phyloP scores from a whole-genome alignment of 2,329 filamentous ascomycete species.

The Orbilia blumenaviensis region DNA sequence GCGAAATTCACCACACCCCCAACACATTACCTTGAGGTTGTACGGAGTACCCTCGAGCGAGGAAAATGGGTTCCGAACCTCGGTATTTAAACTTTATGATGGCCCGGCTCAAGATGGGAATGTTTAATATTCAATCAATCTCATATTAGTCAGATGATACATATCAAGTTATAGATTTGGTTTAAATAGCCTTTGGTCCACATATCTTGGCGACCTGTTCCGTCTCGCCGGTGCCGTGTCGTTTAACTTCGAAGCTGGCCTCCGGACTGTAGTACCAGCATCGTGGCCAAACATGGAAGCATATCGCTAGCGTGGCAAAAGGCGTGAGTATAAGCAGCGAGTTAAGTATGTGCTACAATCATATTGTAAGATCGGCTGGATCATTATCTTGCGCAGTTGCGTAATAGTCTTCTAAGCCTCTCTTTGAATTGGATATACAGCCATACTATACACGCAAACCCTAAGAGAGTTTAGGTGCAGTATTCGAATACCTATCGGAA shows the following conservation, averaged over 20 bases:
- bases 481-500: too few relatives aligned
- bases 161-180: background rate
- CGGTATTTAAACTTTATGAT: background rate
- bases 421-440: too few relatives aligned
- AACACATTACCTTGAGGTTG: background rate
- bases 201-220: background rate
- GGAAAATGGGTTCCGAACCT: too few relatives aligned
- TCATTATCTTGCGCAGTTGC: background rate
- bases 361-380: background rate
- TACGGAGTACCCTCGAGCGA: too few relatives aligned
- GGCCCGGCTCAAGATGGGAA: background rate
- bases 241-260: background rate
- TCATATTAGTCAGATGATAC: too few relatives aligned
- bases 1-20: constrained; percentile 3
- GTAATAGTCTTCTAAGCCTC: too few relatives aligned
- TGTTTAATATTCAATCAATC: too few relatives aligned
- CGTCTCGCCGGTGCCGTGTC: background rate
- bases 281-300: background rate
- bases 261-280: background rate
- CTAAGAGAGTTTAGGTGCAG: too few relatives aligned
- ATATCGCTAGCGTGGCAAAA: too few relatives aligned
- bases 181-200: background rate
- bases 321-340: background rate
- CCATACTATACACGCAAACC: too few relatives aligned
- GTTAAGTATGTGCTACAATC: background rate